Evolutionary conservation across 306 rosid species (phyloP).

Genomic region (Sechiopsis laciniata): DNA sequence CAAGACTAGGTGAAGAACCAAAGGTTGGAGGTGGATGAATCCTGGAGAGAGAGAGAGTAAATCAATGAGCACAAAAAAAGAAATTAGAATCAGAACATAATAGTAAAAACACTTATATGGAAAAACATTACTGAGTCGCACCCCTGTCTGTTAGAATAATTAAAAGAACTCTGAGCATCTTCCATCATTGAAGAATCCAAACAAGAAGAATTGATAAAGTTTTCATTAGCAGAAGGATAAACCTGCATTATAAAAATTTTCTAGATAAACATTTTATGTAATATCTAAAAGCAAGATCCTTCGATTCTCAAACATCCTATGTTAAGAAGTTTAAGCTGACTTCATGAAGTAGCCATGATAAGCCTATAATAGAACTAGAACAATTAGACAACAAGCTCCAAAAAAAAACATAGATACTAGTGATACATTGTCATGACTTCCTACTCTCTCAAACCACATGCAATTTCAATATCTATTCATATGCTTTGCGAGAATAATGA

Average conservation of each 20-base stretch:
- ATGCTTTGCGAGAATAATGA: not conserved
- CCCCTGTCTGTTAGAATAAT: slow-evolving; percentile 61
- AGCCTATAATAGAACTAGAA: not conserved
- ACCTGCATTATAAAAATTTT: slow-evolving; percentile 52
- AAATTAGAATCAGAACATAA: slow-evolving; percentile 8
- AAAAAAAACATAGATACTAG: not conserved
- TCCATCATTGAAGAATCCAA: slow-evolving; percentile 76
- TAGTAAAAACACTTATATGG: not conserved
- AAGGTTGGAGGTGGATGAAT: slow-evolving; percentile 90
- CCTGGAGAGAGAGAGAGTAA: slow-evolving; percentile 40
- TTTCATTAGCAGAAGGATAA: slow-evolving; percentile 49
- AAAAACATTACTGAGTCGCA: slow-evolving; percentile 33
- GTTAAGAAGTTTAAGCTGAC: slow-evolving; percentile 11
- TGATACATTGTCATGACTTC: not conserved
- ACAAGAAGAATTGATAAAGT: slow-evolving; percentile 44
- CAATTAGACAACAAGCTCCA: not conserved
- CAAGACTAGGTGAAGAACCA: slow-evolving; percentile 87
- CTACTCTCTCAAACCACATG: not conserved
- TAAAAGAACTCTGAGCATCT: slow-evolving; percentile 85
- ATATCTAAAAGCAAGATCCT: slow-evolving; percentile 14
- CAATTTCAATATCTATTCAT: not conserved
- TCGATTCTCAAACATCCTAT: not conserved
- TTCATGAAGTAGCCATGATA: not conserved
- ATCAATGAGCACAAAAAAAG: not conserved
- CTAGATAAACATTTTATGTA: not conserved